These are phyloP conservation scores for Trichophyton schoenleinii DNA, from an alignment of 2,329 filamentous ascomycete genomes.

Conservation along the genomic window DNA sequence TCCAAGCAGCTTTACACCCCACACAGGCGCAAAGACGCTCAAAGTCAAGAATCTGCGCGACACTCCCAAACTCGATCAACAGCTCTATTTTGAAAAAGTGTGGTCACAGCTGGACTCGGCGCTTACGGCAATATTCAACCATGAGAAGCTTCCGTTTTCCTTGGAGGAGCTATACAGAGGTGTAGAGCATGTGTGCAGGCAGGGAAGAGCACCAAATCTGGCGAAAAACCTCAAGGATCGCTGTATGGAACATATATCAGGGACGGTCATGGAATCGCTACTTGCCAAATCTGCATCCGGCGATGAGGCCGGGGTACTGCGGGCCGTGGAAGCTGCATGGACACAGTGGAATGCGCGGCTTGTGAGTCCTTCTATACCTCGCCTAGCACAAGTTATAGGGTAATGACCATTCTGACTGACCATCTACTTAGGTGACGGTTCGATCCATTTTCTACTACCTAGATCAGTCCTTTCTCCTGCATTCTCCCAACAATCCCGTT, in stretches of 20 bases:
- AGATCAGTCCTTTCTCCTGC: slow-evolving; percentile 76
- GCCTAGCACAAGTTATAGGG: not conserved
- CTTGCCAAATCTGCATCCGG: slow-evolving; percentile 42
- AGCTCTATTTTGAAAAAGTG: slow-evolving; percentile 64
- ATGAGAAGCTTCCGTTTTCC: slow-evolving; percentile 52
- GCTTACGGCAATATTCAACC: slow-evolving; percentile 59
- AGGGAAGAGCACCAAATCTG: slow-evolving; percentile 56
- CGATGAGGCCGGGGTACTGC: slow-evolving; percentile 53
- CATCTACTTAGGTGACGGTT: slow-evolving; percentile 50
- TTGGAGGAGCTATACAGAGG: slow-evolving; percentile 80
- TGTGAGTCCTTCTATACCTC: slow-evolving; percentile 37
- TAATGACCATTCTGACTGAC: not conserved
- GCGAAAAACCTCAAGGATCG: slow-evolving; percentile 53
- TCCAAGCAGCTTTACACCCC: slow-evolving; percentile 51
- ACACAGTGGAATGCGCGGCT: slow-evolving; percentile 64
- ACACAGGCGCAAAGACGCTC: slow-evolving; percentile 68
- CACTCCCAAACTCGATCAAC: slow-evolving; percentile 51
- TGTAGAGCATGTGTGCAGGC: slow-evolving; percentile 81
- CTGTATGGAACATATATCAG: slow-evolving; percentile 52
- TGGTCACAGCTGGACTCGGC: slow-evolving; percentile 64
- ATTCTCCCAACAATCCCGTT: slow-evolving; percentile 54
- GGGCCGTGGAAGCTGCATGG: slow-evolving; percentile 53
- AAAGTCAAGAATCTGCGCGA: slow-evolving; percentile 84
- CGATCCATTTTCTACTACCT: slow-evolving; percentile 88
- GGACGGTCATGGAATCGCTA: slow-evolving; percentile 46